Base-by-base conservation (phyloP, 2,329 filamentous ascomycete species). In the Botryotinia globosa region DNA sequence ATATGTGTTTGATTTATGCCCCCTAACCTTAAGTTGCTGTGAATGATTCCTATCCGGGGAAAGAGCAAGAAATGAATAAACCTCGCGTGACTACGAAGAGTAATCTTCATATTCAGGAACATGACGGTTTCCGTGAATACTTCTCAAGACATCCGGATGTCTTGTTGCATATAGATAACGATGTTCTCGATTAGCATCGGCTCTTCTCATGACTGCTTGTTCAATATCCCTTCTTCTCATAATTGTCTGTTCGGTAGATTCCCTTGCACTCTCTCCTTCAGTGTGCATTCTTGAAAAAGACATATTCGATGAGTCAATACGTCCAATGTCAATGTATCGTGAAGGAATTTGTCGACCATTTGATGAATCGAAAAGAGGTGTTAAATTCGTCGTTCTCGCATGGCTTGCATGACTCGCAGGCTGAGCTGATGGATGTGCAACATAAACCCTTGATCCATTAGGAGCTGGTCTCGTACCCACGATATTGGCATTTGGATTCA, bases 401-500 rank as follows among this genome's bases (percentile, higher is more conserved):
- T 34, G 10, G 29, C 25, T 42, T 3, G 18, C 45, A 51, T 34
- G 6, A 48, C 16, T 42, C 12, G 59, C n/a, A 39, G 7, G 37
- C n/a, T 42, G 59, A 63, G 18, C 63, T 25, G 63, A 25, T n/a
- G 44, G 44, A 18, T 56, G 51, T 65, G 63, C 42, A 51, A 34
- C 14, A 39, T 51, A 51, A 45, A 39, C 63, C 12, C 29, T 48
- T 32, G 64, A 67, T 54, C 25, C 34, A 20, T 73, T 79, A 73
- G 65, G 80, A 74, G 77, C 74, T 76, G 80, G 77, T 82, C 79
- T 80, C 79, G 77, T 80, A 81, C 77, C 76, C 79, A 79, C 76
- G 32, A 79, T 75, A 69, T 79, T 78, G 44, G 79, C 78, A 74
- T 77, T 75, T 18, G 79, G 78, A 22, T 77, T 79, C 32, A 72